Conservation (phyloP, 805 yeast genomes). For the Metschnikowia kofuensis region DNA sequence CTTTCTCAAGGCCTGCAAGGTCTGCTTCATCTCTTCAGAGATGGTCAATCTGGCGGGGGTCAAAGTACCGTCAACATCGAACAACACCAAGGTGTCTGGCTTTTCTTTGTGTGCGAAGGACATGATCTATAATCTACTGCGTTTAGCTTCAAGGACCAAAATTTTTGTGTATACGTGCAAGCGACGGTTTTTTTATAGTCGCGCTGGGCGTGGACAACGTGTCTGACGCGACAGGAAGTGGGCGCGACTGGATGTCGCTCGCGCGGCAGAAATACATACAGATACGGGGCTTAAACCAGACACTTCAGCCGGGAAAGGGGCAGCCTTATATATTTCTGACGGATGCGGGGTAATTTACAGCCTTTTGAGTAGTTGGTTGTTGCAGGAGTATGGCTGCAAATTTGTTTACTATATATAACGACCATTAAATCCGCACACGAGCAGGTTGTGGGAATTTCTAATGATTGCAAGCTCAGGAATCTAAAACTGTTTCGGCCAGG, state of each 20-base stretch:
- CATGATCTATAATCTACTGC: constrained; percentile 24
- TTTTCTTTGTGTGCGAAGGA: constrained; percentile 73
- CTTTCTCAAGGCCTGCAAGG: constrained; percentile 74
- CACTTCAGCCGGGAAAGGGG: neutral
- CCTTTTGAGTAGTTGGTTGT: neutral
- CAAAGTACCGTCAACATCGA: constrained; percentile 98
- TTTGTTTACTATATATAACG: neutral
- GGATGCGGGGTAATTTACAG: neutral
- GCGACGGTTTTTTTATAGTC: constrained; percentile 1
- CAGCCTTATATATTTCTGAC: neutral
- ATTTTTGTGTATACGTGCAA: neutral
- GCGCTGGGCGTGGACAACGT: constrained; percentile 6
- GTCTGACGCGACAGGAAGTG: constrained; percentile 7
- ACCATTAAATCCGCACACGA: neutral
- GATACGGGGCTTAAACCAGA: constrained; percentile 1
- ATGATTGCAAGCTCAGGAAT: too few species aligned
- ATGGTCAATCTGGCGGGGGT: constrained; percentile 90
- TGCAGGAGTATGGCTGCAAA: neutral
- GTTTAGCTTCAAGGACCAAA: neutral
- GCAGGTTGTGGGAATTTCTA: too few species aligned
- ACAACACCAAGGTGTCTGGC: constrained; percentile 84
- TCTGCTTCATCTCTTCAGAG: constrained; percentile 72
- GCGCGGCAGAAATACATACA: constrained; percentile 2
- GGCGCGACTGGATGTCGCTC: constrained; percentile 7
- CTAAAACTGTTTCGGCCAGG: too few species aligned